These are phyloP conservation scores for Hirschioporus abietinus DNA, from an alignment of 768 basidiomycete genomes.

Conservation along the genomic window DNA sequence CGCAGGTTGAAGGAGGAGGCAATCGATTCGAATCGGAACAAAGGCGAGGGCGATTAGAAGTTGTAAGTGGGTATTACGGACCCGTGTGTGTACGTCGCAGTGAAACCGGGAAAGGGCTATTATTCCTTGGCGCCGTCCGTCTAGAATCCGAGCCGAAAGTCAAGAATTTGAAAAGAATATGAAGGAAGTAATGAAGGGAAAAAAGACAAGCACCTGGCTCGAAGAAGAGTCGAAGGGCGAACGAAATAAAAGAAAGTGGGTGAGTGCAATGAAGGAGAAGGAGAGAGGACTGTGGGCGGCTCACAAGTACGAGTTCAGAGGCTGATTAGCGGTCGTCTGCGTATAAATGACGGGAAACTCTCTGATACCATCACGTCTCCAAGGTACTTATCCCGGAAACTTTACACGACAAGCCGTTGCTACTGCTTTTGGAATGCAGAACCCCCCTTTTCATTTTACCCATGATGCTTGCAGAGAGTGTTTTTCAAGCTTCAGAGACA, in stretches of 20 bases:
- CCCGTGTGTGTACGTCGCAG: background rate
- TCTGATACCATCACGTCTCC: background rate
- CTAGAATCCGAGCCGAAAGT: background rate
- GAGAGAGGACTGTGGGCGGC: background rate
- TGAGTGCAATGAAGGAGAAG: conserved; percentile 2
- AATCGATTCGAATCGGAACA: conserved; percentile 1
- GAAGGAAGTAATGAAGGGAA: background rate
- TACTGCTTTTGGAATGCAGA: too few species aligned
- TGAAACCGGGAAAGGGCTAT: background rate
- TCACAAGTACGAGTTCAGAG: background rate
- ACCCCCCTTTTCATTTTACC: too few species aligned
- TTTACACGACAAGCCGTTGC: too few species aligned
- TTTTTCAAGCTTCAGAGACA: too few species aligned
- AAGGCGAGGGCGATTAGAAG: background rate
- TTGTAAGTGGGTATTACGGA: background rate
- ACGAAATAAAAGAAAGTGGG: conserved; percentile 4
- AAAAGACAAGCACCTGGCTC: conserved; percentile 4
- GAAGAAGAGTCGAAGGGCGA: conserved; percentile 4
- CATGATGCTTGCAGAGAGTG: too few species aligned
- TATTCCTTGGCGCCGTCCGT: background rate
- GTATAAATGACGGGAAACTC: background rate
- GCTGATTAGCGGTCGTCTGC: background rate
- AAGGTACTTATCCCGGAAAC: background rate
- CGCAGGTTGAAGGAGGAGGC: background rate
- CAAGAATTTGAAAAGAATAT: background rate